Conservation (phyloP, 805 yeast genomes). For the Barnettozyma wickerhamii region DNA sequence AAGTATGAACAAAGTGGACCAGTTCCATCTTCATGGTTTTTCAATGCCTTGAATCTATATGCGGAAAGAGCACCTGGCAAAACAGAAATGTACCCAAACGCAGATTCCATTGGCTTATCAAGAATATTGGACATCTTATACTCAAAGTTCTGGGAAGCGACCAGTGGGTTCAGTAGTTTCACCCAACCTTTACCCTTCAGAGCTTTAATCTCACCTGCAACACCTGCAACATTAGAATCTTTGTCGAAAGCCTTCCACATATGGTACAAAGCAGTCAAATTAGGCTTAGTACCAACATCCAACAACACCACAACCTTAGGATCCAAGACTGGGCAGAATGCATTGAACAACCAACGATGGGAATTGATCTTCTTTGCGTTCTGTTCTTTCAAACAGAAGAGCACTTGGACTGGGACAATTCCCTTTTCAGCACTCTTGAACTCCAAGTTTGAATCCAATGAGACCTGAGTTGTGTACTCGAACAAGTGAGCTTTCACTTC, state of each 20-base stretch:
- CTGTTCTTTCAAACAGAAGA: constrained; percentile 88
- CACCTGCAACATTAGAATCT: constrained; percentile 97
- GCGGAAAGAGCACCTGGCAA: constrained; percentile 96
- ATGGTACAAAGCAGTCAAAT: constrained; percentile 80
- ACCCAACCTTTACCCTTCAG: constrained; percentile 88
- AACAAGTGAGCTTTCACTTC: constrained; percentile 91
- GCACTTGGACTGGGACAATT: constrained; percentile 89
- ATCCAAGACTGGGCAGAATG: constrained; percentile 84
- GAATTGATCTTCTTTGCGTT: constrained; percentile 94
- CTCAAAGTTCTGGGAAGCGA: constrained; percentile 95
- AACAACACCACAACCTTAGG: constrained; percentile 87
- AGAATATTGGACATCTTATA: constrained; percentile 95
- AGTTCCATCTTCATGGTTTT: constrained; percentile 82
- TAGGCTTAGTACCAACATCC: constrained; percentile 99
- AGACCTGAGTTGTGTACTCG: constrained; percentile 94
- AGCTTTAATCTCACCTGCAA: constrained; percentile 96
- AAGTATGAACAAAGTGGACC: constrained; percentile 90
- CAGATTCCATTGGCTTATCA: constrained; percentile 91
- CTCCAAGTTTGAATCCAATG: constrained; percentile 83
- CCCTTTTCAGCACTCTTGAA: constrained; percentile 89
- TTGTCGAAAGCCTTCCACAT: constrained; percentile 97
- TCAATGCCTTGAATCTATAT: constrained; percentile 82
- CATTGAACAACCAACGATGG: constrained; percentile 96
- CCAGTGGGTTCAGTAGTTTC: constrained; percentile 82
- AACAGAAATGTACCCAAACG: constrained; percentile 89